Evolutionary conservation across 306 rosid species (phyloP), one percentile per base, ranked within the genome.

Genomic region (Prunus dulcis): DNA sequence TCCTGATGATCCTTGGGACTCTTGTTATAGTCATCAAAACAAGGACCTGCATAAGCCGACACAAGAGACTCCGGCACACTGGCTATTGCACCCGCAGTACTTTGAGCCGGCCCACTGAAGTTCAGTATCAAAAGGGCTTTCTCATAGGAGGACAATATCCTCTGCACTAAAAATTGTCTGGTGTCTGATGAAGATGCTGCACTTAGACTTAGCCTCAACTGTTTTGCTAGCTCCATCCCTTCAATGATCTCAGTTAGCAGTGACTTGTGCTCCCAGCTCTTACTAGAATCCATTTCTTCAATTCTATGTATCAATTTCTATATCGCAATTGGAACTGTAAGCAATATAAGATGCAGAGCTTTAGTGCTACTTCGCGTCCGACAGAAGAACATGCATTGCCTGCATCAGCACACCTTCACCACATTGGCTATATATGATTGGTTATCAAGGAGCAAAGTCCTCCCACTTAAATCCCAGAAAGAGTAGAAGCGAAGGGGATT

Each of bases 191-290:
- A 84, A 66, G 86, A 67, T 41, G 71, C 50, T 38, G 79, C 51
- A 56, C 50, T 70, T 62, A 89, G 76, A 27, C 86, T 86, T 68
- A 51, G 82, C 81, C 83, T 81, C 82, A 93, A 71, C 86, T 83
- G 91, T 78, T 81, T 89, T 9, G 92, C 91, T 9, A 88, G 72
- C 70, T 93, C 92, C 93, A 89, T 72, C 22, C 97, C 98, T 74
- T 89, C 83, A 81, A 84, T 63, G 17, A 93, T 87, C 87, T 89
- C 96, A 32, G 76, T 83, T 4, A 79, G 45, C 5, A 93, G 85
- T 72, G 86, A 76, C 17, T 75, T 82, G 79, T 84, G 92, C 77
- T 91, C 92, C 88, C 82, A 83, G 49, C 81, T 75, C 81, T 60
- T 62, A 18, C 82, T 78, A 18, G 66, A 81, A 64, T 84, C 90